These are phyloP conservation scores for Byssochlamys sp. DNA, from an alignment of 2,329 filamentous ascomycete species.

Conservation along the genomic window DNA sequence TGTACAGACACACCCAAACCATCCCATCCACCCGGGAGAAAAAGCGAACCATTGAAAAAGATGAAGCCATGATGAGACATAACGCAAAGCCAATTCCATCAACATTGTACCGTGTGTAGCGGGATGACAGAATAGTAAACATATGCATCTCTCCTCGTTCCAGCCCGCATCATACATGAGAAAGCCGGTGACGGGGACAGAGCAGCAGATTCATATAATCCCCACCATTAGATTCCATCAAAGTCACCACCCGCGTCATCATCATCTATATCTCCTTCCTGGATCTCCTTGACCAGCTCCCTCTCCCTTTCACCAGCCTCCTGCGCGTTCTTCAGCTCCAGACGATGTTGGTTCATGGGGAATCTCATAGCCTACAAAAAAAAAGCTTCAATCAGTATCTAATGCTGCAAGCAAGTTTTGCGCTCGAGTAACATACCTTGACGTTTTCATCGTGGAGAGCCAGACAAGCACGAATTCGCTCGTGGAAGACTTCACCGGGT, in stretches of 20 bases:
- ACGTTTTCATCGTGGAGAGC: conserved; percentile 93
- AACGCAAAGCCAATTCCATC: conserved; percentile 2
- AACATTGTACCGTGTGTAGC: not conserved
- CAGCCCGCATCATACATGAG: not conserved
- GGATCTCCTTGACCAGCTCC: conserved; percentile 96
- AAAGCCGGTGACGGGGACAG: not conserved
- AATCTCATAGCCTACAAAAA: conserved; percentile 78
- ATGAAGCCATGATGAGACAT: conserved; percentile 1
- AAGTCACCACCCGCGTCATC: conserved; percentile 94
- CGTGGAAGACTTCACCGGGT: conserved; percentile 93
- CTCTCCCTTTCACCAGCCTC: conserved; percentile 94
- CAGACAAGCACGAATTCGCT: conserved; percentile 85
- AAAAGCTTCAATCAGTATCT: conserved; percentile 16
- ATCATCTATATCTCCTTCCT: conserved; percentile 92
- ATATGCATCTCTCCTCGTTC: not conserved
- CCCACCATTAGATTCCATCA: conserved; percentile 67
- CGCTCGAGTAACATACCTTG: conserved; percentile 53
- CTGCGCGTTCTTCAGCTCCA: conserved; percentile 95
- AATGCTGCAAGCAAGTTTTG: not conserved
- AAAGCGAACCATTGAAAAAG: not conserved
- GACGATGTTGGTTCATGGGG: conserved; percentile 96
- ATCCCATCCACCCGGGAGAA: conserved; percentile 4
- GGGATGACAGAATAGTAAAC: not conserved
- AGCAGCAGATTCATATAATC: conserved; percentile 1
- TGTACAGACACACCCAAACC: conserved; percentile 13